phyloP scores from a whole-genome alignment of 257 asterid species.

The Leonotis leonurus region DNA sequence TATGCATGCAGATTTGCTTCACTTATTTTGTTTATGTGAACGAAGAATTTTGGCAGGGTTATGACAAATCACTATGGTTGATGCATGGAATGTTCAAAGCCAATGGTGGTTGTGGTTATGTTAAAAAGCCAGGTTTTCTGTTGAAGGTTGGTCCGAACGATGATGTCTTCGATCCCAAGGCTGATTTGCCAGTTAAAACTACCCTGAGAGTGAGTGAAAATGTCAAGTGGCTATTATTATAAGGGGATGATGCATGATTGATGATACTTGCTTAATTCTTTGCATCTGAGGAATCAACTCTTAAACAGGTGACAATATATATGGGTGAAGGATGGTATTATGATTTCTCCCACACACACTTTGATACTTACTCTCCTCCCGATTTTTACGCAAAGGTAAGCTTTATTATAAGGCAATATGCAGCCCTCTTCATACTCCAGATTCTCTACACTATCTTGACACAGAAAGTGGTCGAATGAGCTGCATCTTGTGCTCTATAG shows the following conservation, averaged over 20 bases:
- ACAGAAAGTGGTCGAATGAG: too few relatives aligned
- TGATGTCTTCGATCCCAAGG: conserved; percentile 24
- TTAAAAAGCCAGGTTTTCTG: conserved; percentile 31
- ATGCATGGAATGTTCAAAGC: conserved; percentile 43
- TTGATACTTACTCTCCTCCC: conserved; percentile 35
- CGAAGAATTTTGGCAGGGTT: conserved; percentile 21
- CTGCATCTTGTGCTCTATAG: too few relatives aligned
- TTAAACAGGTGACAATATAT: conserved; percentile 27
- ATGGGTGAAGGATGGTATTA: conserved; percentile 43
- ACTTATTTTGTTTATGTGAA: too few relatives aligned
- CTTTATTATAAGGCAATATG: not conserved
- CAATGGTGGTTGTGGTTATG: conserved; percentile 34
- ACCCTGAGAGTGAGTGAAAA: conserved; percentile 23
- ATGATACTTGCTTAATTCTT: not conserved
- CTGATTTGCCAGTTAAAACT: conserved; percentile 23
- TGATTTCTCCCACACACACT: conserved; percentile 29
- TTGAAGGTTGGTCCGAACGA: conserved; percentile 17
- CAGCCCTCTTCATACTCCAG: not conserved
- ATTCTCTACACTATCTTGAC: not conserved
- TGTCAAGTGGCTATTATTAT: not conserved
- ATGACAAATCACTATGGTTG: conserved; percentile 36
- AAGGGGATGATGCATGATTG: not conserved
- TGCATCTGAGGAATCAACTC: not conserved
- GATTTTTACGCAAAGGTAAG: conserved; percentile 34
- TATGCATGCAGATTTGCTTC: not conserved